Base-by-base conservation (phyloP, 441 rosid genomes). In the Melastoma candidum region DNA sequence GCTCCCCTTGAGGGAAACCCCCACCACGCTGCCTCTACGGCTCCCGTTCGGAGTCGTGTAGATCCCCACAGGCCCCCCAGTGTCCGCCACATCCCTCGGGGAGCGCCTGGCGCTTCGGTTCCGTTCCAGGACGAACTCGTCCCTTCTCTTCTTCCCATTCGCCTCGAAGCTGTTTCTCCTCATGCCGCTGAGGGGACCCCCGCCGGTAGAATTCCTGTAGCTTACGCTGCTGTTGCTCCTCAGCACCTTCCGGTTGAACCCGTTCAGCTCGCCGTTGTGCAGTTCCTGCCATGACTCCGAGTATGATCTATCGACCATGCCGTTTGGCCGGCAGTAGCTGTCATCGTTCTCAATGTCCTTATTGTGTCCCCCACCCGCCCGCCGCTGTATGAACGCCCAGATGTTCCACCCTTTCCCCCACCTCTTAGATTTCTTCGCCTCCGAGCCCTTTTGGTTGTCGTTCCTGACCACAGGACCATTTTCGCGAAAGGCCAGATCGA, bases 201-300 rank as follows among this genome's bases (percentile, higher is more conserved):
- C 68, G 63, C 71, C 67, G 0, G 92, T 29, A 7, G 56, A 75
- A 63, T 81, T 90, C 73, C 96, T 75, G 88, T 90, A 87, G 65
- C 97, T 94, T 36, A 90, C 96, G 62, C 95, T 94, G 76, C 99
- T 94, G 44, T 90, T 94, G 74, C 99, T 94, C 74, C 99, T 80
- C 69, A 74, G 51, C 57, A 94, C 52, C 77, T 74, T 94, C 10
- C 94, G 87, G 50, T 84, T 77, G 29, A 78, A 79, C 48, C 82
- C 85, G 53, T 76, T 74, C 2, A 67, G 63, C 32, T 74, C 84
- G 24, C 78, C 82, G 36, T 29, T 6, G 66, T 87, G 73, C 68
- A 84, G 64, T 52, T 87, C 97, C 41, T 72, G 95, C 99, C 99
- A 94, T 1, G 99, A 85, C 66, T 87, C 97, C 0, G 99, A 94